Evolutionary conservation across 306 rosid species (phyloP).

Genomic region (Nissolia schottii): DNA sequence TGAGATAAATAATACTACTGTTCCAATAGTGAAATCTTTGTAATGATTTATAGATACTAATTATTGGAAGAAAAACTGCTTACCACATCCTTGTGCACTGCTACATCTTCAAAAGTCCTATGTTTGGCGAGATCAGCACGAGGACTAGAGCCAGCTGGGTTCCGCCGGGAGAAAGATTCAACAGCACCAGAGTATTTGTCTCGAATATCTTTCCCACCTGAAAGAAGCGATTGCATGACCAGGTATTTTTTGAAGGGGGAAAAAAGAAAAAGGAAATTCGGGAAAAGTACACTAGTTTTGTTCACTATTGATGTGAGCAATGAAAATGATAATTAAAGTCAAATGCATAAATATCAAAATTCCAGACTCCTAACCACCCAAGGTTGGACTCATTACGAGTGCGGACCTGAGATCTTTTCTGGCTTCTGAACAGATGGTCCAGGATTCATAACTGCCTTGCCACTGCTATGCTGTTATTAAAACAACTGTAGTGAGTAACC

Average conservation of each 20-base stretch:
- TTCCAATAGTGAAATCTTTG: background rate
- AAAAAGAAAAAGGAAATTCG: background rate
- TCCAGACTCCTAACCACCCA: background rate
- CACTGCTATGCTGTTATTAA: slow-evolving; percentile 56
- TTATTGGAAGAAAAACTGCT: background rate
- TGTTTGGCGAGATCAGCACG: slow-evolving; percentile 61
- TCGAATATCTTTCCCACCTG: slow-evolving; percentile 90
- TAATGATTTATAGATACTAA: background rate
- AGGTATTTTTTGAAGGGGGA: too few relatives aligned
- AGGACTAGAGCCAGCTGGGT: slow-evolving; percentile 68
- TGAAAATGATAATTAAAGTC: slow-evolving; percentile 2
- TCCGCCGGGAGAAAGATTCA: slow-evolving; percentile 86
- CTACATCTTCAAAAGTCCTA: slow-evolving; percentile 60
- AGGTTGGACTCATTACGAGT: slow-evolving; percentile 4
- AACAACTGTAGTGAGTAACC: slow-evolving; percentile 32
- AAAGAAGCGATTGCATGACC: slow-evolving; percentile 33
- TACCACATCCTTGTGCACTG: slow-evolving; percentile 70
- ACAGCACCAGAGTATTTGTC: slow-evolving; percentile 90
- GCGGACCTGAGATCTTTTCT: slow-evolving; percentile 76
- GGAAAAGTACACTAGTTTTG: background rate
- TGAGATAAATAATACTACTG: background rate
- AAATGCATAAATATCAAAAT: slow-evolving; percentile 9
- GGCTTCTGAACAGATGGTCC: slow-evolving; percentile 86
- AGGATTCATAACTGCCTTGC: slow-evolving; percentile 64
- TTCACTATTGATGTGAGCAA: background rate